A percentile compares a stretch with the other conserved stretches of the same genome.
Conservation (phyloP, 139 green algal species). For the Dunaliella sp. region DNA sequence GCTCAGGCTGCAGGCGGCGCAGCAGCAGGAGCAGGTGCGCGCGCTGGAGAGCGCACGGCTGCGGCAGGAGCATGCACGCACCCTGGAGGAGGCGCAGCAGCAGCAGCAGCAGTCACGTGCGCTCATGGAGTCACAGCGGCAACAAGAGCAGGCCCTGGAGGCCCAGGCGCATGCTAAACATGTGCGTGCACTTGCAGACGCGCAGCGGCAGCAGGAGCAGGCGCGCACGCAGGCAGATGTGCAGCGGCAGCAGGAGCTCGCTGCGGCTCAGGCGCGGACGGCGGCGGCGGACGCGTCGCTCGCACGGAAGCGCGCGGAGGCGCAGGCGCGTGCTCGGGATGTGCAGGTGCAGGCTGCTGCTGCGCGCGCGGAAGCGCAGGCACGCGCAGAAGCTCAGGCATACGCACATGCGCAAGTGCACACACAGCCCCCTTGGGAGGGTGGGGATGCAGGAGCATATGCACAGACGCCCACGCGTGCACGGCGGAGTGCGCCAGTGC, state of each 20-base stretch:
- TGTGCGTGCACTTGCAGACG: not conserved
- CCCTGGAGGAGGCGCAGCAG: not conserved
- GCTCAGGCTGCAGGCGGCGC: not conserved
- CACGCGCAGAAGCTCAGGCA: conserved; percentile 14
- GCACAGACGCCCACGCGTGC: not conserved
- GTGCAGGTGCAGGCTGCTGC: conserved; percentile 4
- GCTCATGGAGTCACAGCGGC: too few species aligned
- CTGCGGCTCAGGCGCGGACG: too few species aligned
- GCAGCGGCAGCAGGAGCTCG: not conserved
- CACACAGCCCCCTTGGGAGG: not conserved
- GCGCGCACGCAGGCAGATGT: not conserved
- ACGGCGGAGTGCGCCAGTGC: not conserved
- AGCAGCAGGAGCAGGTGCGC: not conserved
- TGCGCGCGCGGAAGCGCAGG: not conserved
- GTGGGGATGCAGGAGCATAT: not conserved
- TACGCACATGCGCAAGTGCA: not conserved
- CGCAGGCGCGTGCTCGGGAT: not conserved
- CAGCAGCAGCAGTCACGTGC: not conserved
- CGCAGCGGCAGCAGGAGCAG: not conserved
- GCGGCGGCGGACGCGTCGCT: not conserved
- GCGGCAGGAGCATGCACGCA: not conserved
- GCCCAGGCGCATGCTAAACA: too few species aligned
- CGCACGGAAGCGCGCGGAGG: not conserved
- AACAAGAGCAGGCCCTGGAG: not conserved
- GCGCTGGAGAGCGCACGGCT: too few species aligned